Conservation (phyloP, 2,329 filamentous ascomycete species). For the Teratosphaeria epicoccoides region DNA sequence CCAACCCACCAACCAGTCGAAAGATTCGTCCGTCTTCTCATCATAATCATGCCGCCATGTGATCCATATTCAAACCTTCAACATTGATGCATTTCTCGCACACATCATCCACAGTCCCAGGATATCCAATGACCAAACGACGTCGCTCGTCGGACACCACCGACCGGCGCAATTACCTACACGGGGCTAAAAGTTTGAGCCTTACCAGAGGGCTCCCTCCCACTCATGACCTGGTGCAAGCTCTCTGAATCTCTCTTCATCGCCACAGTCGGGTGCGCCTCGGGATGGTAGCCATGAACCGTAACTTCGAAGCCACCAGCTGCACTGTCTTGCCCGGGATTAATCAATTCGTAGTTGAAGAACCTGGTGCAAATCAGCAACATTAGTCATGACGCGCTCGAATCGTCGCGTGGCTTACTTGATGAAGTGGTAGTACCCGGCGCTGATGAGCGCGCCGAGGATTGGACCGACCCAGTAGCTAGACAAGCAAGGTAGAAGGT, state of each 20-base stretch:
- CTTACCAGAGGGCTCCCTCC: no score
- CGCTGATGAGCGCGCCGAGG: slow-evolving; percentile 13
- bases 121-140: no score
- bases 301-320: not conserved
- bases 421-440: slow-evolving; percentile 17
- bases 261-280: not conserved
- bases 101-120: no score
- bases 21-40: no score
- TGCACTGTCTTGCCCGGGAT: slow-evolving; percentile 19
- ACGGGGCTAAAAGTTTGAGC: no score
- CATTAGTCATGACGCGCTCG: not conserved
- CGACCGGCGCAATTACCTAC: no score
- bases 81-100: no score
- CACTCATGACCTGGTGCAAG: not conserved
- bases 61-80: no score
- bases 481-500: not conserved
- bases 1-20: no score
- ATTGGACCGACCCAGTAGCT: slow-evolving; percentile 19
- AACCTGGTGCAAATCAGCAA: slow-evolving; percentile 1
- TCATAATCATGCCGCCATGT: no score
- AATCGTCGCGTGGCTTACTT: not conserved
- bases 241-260: not conserved
- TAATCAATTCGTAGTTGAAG: slow-evolving; percentile 21
- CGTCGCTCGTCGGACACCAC: no score
- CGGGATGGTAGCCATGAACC: not conserved